A percentile compares a stretch with the other conserved stretches of the same genome.
Evolutionary conservation across 2,329 filamentous ascomycete species (phyloP).

Genomic region (Talaromyces rugulosus): DNA sequence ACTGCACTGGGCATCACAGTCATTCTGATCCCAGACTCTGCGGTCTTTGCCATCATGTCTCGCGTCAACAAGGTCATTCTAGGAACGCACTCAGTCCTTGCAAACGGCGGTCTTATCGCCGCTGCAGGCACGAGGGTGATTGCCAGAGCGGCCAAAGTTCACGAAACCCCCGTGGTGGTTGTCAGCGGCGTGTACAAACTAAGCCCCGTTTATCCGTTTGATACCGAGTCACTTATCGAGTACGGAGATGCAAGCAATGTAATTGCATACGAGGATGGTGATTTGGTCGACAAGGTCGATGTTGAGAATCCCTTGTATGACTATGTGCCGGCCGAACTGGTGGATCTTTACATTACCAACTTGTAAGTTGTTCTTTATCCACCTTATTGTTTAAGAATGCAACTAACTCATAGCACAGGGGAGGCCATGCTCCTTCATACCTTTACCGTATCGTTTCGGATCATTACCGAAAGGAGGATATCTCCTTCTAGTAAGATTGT

Average conservation of each 20-base stretch:
- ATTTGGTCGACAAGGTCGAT: conserved; percentile 71
- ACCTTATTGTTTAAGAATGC: not conserved
- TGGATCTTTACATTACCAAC: conserved; percentile 66
- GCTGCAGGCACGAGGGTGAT: conserved; percentile 80
- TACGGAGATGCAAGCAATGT: conserved; percentile 77
- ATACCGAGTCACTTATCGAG: conserved; percentile 77
- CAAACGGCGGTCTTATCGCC: conserved; percentile 81
- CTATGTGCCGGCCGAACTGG: conserved; percentile 71
- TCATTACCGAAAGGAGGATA: conserved; percentile 61
- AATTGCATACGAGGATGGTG: conserved; percentile 72
- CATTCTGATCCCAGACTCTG: conserved; percentile 77
- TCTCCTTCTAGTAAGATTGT: conserved; percentile 39
- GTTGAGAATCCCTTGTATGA: conserved; percentile 78
- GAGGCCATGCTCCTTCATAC: conserved; percentile 61
- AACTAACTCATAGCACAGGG: conserved; percentile 35
- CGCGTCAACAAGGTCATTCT: conserved; percentile 93
- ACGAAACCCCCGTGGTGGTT: conserved; percentile 80
- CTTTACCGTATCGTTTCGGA: conserved; percentile 63
- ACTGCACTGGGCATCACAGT: conserved; percentile 73
- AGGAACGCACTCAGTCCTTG: conserved; percentile 79
- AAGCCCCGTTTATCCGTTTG: conserved; percentile 81
- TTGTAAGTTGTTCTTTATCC: conserved; percentile 50
- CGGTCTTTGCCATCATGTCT: conserved; percentile 90
- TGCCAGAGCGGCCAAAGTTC: conserved; percentile 76
- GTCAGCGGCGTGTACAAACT: conserved; percentile 91